Evolutionary conservation across 768 basidiomycete genomes (phyloP).

Genomic region (Phlegmacium glaucopus): DNA sequence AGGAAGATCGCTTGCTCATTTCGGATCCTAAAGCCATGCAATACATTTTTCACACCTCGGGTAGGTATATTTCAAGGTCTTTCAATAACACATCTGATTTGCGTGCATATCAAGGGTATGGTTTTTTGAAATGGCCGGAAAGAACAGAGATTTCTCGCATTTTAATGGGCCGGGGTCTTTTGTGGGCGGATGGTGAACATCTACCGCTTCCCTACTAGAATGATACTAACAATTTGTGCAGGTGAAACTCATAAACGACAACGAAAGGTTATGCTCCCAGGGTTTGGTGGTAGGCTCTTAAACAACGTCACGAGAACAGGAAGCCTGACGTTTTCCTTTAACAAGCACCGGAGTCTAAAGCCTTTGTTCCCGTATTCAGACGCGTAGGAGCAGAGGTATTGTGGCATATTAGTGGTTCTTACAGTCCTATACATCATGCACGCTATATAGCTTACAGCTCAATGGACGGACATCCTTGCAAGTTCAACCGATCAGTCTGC

Average conservation of each 20-base stretch:
- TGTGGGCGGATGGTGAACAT: conserved; percentile 49
- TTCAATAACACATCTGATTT: conserved; percentile 2
- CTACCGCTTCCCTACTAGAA: not conserved
- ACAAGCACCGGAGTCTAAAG: conserved; percentile 41
- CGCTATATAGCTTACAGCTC: conserved; percentile 37
- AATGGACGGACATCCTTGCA: conserved; percentile 51
- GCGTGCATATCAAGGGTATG: conserved; percentile 36
- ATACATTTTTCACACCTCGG: conserved; percentile 52
- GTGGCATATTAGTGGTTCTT: conserved; percentile 11
- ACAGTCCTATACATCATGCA: not conserved
- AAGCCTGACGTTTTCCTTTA: conserved; percentile 1
- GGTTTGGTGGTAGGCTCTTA: conserved; percentile 42
- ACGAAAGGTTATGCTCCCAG: conserved; percentile 51
- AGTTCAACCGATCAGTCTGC: conserved; percentile 36
- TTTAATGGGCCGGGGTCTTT: conserved; percentile 48
- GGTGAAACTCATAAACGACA: conserved; percentile 52
- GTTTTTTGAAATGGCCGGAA: conserved; percentile 49
- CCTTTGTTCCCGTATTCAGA: conserved; percentile 48
- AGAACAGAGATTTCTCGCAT: conserved; percentile 47
- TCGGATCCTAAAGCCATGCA: conserved; percentile 60
- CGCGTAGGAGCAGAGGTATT: conserved; percentile 39
- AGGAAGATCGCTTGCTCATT: conserved; percentile 52
- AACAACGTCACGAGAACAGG: not conserved
- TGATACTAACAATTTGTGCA: conserved; percentile 5
- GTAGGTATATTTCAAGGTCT: conserved; percentile 17